Evolutionary conservation across 768 basidiomycete genomes (phyloP).

Genomic region (Amanita pseudoporphyria): DNA sequence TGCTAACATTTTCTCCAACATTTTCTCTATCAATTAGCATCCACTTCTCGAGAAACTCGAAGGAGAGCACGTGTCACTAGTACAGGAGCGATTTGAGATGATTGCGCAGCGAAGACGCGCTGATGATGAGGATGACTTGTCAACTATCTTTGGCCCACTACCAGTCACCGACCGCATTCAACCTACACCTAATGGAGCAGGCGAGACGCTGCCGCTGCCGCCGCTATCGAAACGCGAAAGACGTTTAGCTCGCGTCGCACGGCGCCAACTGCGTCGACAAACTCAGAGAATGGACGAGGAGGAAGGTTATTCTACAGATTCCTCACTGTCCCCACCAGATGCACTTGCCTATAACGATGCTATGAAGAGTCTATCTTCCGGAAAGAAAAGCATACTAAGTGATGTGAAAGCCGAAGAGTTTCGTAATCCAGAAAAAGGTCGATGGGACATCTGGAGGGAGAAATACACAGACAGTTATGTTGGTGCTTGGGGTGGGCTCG

Average conservation of each 20-base stretch:
- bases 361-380: constrained; percentile 37
- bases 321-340: constrained; percentile 57
- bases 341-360: constrained; percentile 61
- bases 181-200: constrained; percentile 10
- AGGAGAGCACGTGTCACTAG: constrained; percentile 59
- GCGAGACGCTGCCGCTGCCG: constrained; percentile 17
- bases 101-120: constrained; percentile 52
- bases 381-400: constrained; percentile 50
- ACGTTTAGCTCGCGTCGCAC: constrained; percentile 44
- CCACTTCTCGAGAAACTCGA: constrained; percentile 73
- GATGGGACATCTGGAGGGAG: constrained; percentile 62
- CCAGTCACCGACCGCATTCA: constrained; percentile 12
- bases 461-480: constrained; percentile 73
- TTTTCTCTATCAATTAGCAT: constrained; percentile 36
- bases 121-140: constrained; percentile 78
- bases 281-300: constrained; percentile 30
- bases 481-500: constrained; percentile 88
- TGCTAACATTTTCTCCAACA: constrained; percentile 4
- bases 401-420: constrained; percentile 87
- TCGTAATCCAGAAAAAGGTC: constrained; percentile 63
- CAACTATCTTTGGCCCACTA: constrained; percentile 52
- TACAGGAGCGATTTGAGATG: constrained; percentile 68
- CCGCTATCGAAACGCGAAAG: constrained; percentile 47
- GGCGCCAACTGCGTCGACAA: constrained; percentile 37
- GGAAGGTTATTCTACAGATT: constrained; percentile 87